Evolutionary conservation across 2,329 filamentous ascomycete genomes (phyloP).

Genomic region (Hirsutella rhossiliensis): DNA sequence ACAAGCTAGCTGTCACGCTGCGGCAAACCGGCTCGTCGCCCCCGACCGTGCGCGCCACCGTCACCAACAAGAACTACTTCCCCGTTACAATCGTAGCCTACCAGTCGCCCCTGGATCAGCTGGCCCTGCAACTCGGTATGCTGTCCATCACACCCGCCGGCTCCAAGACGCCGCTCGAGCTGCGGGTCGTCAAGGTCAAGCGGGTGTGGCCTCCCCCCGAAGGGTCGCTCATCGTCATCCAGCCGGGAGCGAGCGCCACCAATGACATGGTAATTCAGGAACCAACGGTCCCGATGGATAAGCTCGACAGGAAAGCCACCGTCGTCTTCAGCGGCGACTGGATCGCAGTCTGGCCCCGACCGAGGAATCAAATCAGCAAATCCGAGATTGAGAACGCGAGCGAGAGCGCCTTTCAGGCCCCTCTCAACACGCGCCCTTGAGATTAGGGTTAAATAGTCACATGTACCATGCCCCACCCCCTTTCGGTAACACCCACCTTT

Average conservation of each 20-base stretch:
- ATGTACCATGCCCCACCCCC: too few species aligned
- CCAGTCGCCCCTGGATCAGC: constrained; percentile 24
- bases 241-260: constrained; percentile 19
- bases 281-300: constrained; percentile 18
- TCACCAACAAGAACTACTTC: constrained; percentile 23
- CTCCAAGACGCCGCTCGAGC: constrained; percentile 14
- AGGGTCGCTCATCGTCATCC: constrained; percentile 21
- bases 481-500: too few species aligned
- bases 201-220: constrained; percentile 22
- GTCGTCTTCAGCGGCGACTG: constrained; percentile 22
- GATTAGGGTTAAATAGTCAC: not conserved
- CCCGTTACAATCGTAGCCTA: constrained; percentile 24
- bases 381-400: constrained; percentile 4
- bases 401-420: not conserved
- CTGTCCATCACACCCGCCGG: constrained; percentile 19
- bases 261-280: constrained; percentile 19
- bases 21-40: constrained; percentile 19
- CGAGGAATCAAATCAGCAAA: constrained; percentile 8
- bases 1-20: constrained; percentile 18
- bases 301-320: constrained; percentile 15
- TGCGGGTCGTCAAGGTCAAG: constrained; percentile 18
- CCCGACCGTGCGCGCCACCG: constrained; percentile 20
- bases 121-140: constrained; percentile 22
- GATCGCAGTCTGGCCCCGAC: constrained; percentile 21
- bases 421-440: not conserved